Evolutionary conservation across 345 rosid genomes (phyloP), one percentile per base, ranked within the genome.

Genomic region (Citrus inodora): DNA sequence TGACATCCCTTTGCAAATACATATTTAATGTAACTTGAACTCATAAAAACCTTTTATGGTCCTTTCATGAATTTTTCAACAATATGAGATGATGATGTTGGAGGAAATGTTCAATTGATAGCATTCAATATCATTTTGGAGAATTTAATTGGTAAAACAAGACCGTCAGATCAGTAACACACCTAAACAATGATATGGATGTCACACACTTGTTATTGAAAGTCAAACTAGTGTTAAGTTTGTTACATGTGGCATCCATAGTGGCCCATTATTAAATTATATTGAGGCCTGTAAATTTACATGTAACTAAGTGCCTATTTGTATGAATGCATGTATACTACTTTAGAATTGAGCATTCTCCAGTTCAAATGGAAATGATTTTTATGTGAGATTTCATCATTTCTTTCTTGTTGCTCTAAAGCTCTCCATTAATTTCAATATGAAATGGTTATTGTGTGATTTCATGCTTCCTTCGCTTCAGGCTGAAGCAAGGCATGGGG

Each of bases 401-500:
- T 38, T 70, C 22, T 73, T 63, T 16, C 58, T 67, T 74, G 42
- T 46, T 82, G 91, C 96, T 95, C 95, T 17, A 97, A 94, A 83
- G 73, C 87, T 64, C 6, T 64, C 11, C 11, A 28, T 64, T 21
- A 24, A 17, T 46, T 13, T 3, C 21, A 5, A 6, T 27, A 56
- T 55, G 72, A 30, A 67, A 28, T 66, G 9, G 19, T 58, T 53
- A 10, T 32, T 14, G 6, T 58, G 42, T 66, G 28, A 56, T 51
- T 28, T 56, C 37, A 4, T 69, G 74, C 62, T 25, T 38, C 35
- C 27, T 76, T 69, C 10, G 25, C 46, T 78, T 69, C 83, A 94
- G 98, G 98, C 97, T n/a, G 98, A 94, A 83, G 75, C 86, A 76
- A 89, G 83, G 79, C 98, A 96, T 53, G 77, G 73, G 55, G 94